Evolutionary conservation across 2,329 filamentous ascomycete genomes (phyloP).

Genomic region (Calonectria leucothoes): DNA sequence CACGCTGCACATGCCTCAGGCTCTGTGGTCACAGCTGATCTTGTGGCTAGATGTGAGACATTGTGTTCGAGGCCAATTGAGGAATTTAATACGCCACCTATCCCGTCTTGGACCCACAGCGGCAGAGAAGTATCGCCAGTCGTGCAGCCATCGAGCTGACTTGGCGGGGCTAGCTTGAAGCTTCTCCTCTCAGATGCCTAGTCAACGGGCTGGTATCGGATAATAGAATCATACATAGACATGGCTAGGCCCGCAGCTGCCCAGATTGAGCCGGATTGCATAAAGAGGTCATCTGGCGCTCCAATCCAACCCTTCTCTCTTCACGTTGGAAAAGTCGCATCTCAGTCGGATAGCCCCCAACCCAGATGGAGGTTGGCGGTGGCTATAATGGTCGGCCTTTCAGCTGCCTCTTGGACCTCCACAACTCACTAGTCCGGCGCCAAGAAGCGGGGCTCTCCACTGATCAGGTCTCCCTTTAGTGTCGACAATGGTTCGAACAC

Average conservation of each 20-base stretch:
- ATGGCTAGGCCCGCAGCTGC: not conserved
- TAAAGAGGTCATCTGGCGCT: no score
- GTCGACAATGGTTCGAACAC: not conserved
- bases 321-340: not conserved
- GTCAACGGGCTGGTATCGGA: not conserved
- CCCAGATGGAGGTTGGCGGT: not conserved
- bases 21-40: not conserved
- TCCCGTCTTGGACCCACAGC: not conserved
- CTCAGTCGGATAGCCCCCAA: not conserved
- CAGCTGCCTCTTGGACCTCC: not conserved
- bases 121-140: not conserved
- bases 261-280: no score
- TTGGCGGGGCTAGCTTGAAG: not conserved
- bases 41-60: not conserved
- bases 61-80: not conserved
- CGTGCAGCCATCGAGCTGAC: not conserved
- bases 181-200: not conserved
- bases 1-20: not conserved
- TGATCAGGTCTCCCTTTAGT: not conserved
- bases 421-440: not conserved
- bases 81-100: not conserved
- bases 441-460: not conserved
- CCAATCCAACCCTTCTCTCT: no score
- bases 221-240: not conserved
- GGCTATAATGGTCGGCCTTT: not conserved